A percentile compares a stretch with the other conserved stretches of the same genome.
These are phyloP conservation scores for Colletotrichum karsti DNA, from an alignment of 2,329 filamentous ascomycete genomes.

Conservation along the genomic window DNA sequence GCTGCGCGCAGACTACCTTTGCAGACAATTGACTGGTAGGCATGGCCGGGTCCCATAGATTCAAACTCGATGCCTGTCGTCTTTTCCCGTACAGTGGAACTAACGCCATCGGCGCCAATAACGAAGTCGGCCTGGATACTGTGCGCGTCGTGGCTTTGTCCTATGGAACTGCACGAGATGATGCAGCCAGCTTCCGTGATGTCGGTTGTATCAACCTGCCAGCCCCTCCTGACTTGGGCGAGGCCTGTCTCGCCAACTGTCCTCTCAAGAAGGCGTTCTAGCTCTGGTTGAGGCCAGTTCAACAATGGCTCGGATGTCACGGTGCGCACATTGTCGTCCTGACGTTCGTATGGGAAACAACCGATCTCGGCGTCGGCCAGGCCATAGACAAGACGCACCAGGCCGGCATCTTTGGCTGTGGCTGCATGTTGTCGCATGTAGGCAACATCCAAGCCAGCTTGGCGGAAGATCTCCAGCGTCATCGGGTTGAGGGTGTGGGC, in stretches of 20 bases:
- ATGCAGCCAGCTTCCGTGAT: constrained; percentile 2
- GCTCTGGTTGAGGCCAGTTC: constrained; percentile 18
- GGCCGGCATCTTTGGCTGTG: constrained; percentile 8
- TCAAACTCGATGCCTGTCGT: constrained; percentile 9
- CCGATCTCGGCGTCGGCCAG: constrained; percentile 20
- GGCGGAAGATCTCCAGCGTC: constrained; percentile 29
- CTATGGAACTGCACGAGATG: not conserved
- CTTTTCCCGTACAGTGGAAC: constrained; percentile 11
- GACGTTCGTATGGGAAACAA: constrained; percentile 24
- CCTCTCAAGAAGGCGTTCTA: constrained; percentile 12
- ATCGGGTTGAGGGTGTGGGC: constrained; percentile 27
- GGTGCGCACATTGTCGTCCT: constrained; percentile 7
- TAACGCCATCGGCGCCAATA: constrained; percentile 18
- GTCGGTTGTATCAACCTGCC: constrained; percentile 11
- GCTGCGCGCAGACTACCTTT: constrained; percentile 17
- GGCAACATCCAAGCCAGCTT: constrained; percentile 13
- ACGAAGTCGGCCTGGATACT: constrained; percentile 13
- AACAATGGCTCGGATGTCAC: constrained; percentile 25
- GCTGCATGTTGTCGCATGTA: constrained; percentile 24
- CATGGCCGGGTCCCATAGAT: constrained; percentile 5
- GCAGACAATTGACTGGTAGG: constrained; percentile 17
- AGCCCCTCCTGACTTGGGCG: constrained; percentile 7
- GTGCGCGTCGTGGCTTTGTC: not conserved
- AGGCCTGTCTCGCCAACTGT: not conserved
- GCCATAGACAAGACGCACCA: constrained; percentile 23